Base-by-base conservation (phyloP, 768 basidiomycete species). In the Trametes cubensis region DNA sequence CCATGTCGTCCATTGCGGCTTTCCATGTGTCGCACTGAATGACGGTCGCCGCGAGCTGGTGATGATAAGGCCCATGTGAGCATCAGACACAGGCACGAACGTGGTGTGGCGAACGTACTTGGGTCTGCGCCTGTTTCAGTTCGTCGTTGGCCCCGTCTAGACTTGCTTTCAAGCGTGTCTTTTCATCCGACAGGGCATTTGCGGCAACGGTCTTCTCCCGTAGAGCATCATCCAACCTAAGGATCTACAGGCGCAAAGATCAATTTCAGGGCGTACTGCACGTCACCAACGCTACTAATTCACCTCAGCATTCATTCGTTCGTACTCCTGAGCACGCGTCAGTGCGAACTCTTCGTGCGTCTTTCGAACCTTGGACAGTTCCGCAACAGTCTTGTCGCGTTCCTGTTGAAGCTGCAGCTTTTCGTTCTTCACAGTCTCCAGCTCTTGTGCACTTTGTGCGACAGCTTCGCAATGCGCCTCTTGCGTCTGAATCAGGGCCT, bases 11-110 rank as follows among this genome's bases (percentile, higher is more conserved):
- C 17, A 63, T 6, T 11, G 45, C 48, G 0, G 26, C 44, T 17
- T 63, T 63, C 56, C 44, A 63, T 1, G 56, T 58, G 15, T 58
- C 62, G 46, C 62, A 48, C 23, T 63, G 62, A 6, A 63, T 54
- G 5, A 48, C 34, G 4, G 51, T 54, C 8, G 41, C 45, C 8
- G 44, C 14, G 5, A 62, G 44, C 61, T 62, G n/a, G 17, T 38
- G 18, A 41, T 3, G 38, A 10, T 1, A 20, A 14, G 8, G 10
- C 20, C 5, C 10, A 13, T 18, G 10, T 39, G 20, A 38, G 34
- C 39, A 21, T 26, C n/a, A 11, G 0, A 26, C 6, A 47, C 46
- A 47, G 6, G 34, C 26, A 28, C 14, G 7, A 10, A 44, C 17
- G 48, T 15, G 23, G 4, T 13, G 3, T 25, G 3, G 34, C 21